phyloP scores from a whole-genome alignment of 176 grass and related monocot genomes.

The Musa troglodytarum region DNA sequence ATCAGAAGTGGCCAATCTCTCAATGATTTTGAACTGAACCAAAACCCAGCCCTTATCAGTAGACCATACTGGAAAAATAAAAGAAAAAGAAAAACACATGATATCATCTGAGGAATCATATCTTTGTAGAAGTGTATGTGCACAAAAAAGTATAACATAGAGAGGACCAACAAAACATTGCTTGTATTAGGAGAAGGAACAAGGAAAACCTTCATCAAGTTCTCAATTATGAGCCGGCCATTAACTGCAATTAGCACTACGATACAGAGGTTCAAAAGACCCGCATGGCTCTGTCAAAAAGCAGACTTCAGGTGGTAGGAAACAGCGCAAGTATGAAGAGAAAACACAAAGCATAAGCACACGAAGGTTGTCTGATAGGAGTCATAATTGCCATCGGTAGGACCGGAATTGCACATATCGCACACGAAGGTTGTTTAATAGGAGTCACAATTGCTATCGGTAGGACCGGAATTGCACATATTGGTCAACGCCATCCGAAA shows the following conservation, averaged over 20 bases:
- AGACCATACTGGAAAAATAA: constrained; percentile 74
- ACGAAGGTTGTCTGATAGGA: neutral
- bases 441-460: neutral
- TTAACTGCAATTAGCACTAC: constrained; percentile 92
- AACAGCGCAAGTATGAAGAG: neutral
- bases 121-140: neutral
- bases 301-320: neutral
- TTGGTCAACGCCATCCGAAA: too few species aligned
- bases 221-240: constrained; percentile 92
- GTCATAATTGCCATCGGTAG: neutral
- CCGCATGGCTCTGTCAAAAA: constrained; percentile 85
- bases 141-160: neutral
- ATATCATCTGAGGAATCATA: too few species aligned
- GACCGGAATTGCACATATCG: too few species aligned
- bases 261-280: constrained; percentile 96
- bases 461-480: too few species aligned
- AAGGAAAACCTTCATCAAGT: constrained; percentile 85
- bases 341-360: neutral
- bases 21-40: constrained; percentile 83
- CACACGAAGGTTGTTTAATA: neutral
- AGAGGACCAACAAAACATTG: neutral
- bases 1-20: constrained; percentile 87
- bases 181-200: neutral
- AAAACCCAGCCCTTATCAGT: constrained; percentile 91
- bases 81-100: constrained; percentile 6